Percentiles rank a stretch among this genome's conserved stretches.
Evolutionary conservation across 2,329 filamentous ascomycete genomes (phyloP).

Genomic region (Arthroderma sp.): DNA sequence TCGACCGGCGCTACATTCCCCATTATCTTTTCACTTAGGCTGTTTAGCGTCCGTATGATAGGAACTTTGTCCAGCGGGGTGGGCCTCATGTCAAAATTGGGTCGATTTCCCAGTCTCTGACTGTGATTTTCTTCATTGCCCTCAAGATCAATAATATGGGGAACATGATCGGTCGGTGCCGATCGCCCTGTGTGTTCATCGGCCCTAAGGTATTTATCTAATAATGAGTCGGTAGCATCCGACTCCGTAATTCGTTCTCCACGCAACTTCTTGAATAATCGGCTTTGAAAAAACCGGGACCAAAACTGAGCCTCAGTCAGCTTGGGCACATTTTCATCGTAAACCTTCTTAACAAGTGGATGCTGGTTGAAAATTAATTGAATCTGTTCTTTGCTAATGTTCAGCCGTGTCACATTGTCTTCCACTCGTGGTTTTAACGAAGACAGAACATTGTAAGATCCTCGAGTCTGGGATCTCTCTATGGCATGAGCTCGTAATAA

Average conservation of each 20-base stretch:
- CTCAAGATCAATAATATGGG: constrained; percentile 81
- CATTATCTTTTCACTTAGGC: constrained; percentile 84
- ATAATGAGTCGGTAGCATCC: constrained; percentile 62
- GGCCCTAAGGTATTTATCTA: constrained; percentile 72
- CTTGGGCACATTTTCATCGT: constrained; percentile 83
- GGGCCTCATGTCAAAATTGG: constrained; percentile 82
- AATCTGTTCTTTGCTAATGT: constrained; percentile 82
- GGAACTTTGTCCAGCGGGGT: constrained; percentile 61
- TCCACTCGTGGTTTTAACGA: constrained; percentile 70
- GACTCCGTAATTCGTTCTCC: constrained; percentile 73
- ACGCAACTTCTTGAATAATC: constrained; percentile 78
- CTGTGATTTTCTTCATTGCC: constrained; percentile 94
- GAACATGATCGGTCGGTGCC: constrained; percentile 51
- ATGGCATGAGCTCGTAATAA: constrained; percentile 82
- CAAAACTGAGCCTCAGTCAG: constrained; percentile 73
- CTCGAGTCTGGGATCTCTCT: constrained; percentile 71
- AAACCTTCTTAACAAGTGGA: constrained; percentile 75
- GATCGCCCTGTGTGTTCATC: constrained; percentile 46
- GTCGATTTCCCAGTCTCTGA: constrained; percentile 70
- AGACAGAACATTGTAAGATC: constrained; percentile 86
- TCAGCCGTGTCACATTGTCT: constrained; percentile 62
- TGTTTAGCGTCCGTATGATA: constrained; percentile 80
- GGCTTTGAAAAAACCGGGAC: constrained; percentile 85
- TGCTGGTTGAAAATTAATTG: constrained; percentile 88
- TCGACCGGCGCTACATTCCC: constrained; percentile 72